Base-by-base conservation (phyloP, 1,139 yeast species). In the Nakaseomyces glabratus region DNA sequence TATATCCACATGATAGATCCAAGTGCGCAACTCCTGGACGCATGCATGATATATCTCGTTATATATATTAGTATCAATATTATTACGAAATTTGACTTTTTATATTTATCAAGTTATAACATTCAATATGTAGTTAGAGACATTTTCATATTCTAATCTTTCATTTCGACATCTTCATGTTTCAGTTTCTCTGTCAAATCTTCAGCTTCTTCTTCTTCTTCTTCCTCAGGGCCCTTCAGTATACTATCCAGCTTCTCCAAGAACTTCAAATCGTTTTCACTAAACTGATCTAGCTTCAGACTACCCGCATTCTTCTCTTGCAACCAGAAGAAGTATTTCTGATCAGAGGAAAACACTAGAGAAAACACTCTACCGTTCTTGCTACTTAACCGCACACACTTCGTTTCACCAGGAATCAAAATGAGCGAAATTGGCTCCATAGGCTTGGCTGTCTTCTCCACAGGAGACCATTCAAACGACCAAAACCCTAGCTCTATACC, bases 391-490 rank as follows among this genome's bases (percentile, higher is more conserved):
- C 73, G 85, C 39, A 73, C 72, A 77, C 93, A 84, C 31, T 79
- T 74, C 28, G 88, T 93, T 54, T 90, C 97, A 2, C 96, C 97
- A 0, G 96, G 95, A 47, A 90, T 80, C 36, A 90, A 72, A 47
- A 86, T 69, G 46, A 86, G 66, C 48, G 82, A 93, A 38, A 80
- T 82, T 28, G 68, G 65, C 37, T 71, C 76, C 13, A 69, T 55
- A 13, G 62, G 22, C 29, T 54, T 60, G 2, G 57, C 57, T 4
- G 55, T 49, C 25, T 52, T 54, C 26, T 71, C 76, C 28, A 73
- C 62, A 16, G 84, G 77, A 24, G 60, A 63, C 86, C 86, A 78
- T 40, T 62, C 63, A 44, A 77, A 72, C 23, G 74, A 69, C 54
- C 68, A 71, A 45, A 76, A 68, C 24, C 73, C 68, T 40, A 60